Conservation (phyloP, 2,329 filamentous ascomycete genomes). For the Lachnellula suecica region DNA sequence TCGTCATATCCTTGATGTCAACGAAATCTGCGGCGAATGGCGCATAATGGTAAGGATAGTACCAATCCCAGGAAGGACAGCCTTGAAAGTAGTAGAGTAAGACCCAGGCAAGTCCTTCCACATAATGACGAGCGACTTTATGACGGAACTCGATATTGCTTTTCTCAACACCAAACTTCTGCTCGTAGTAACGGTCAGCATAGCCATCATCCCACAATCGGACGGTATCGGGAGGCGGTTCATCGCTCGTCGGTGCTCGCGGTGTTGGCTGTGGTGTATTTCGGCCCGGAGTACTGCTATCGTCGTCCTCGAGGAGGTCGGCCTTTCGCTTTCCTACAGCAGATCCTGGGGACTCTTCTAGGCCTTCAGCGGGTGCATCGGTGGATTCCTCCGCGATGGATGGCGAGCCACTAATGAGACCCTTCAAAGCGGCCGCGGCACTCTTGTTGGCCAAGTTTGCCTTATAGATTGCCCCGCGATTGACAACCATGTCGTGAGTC, state of each 20-base stretch:
- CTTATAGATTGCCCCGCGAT: conserved; percentile 63
- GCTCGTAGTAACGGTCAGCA: conserved; percentile 91
- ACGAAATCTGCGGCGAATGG: conserved; percentile 96
- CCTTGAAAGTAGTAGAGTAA: conserved; percentile 97
- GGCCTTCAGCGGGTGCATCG: conserved; percentile 7
- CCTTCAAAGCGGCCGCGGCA: conserved; percentile 84
- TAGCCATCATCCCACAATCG: conserved; percentile 95
- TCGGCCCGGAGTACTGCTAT: conserved; percentile 56
- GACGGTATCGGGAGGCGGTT: conserved; percentile 75
- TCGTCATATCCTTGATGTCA: conserved; percentile 73
- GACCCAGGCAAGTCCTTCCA: conserved; percentile 94
- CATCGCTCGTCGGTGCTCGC: conserved; percentile 51
- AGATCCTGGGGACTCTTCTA: conserved; percentile 43
- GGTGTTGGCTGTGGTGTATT: conserved; percentile 54
- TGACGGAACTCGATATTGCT: conserved; percentile 83
- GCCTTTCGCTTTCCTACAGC: conserved; percentile 75
- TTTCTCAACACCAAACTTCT: conserved; percentile 86
- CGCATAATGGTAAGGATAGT: conserved; percentile 97
- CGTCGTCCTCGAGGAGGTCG: conserved; percentile 62
- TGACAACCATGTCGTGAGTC: conserved; percentile 87
- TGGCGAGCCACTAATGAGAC: conserved; percentile 57
- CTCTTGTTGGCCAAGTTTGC: conserved; percentile 89
- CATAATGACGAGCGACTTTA: conserved; percentile 86
- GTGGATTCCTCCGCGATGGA: conserved; percentile 22
- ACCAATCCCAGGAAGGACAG: conserved; percentile 99